Conservation (phyloP, 1,284 basidiomycete genomes). For the Chalciporus sp. region DNA sequence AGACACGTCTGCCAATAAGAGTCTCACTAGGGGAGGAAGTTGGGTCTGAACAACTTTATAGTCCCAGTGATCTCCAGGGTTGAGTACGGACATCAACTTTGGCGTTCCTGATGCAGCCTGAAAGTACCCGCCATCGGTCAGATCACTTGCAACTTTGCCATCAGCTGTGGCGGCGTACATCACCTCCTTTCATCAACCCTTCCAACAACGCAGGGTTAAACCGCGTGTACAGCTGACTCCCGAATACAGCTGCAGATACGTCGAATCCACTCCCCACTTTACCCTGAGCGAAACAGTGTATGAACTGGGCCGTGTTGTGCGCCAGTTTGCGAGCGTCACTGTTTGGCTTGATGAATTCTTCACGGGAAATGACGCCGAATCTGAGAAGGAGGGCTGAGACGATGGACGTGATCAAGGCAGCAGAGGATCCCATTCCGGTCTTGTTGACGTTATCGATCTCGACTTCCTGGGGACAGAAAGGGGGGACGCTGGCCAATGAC, state of each 20-base stretch:
- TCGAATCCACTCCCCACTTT: constrained; percentile 99
- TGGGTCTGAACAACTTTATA: constrained; percentile 68
- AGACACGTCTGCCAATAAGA: constrained; percentile 92
- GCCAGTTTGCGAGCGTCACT: constrained; percentile 61
- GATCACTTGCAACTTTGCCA: background rate
- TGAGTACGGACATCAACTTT: constrained; percentile 45
- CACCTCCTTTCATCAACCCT: constrained; percentile 64
- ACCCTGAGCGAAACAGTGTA: constrained; percentile 96
- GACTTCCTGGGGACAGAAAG: constrained; percentile 77
- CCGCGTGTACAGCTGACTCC: constrained; percentile 91
- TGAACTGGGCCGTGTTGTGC: constrained; percentile 94
- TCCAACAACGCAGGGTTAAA: constrained; percentile 79
- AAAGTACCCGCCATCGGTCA: background rate
- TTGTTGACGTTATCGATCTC: constrained; percentile 87
- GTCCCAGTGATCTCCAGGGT: constrained; percentile 62
- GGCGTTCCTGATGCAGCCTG: constrained; percentile 18
- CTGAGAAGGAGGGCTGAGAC: constrained; percentile 86
- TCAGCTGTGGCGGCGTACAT: constrained; percentile 37
- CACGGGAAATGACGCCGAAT: constrained; percentile 62
- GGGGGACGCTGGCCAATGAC: constrained; percentile 67
- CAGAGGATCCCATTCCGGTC: constrained; percentile 96
- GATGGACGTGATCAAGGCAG: constrained; percentile 95
- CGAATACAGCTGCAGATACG: constrained; percentile 92
- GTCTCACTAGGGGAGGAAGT: constrained; percentile 77
- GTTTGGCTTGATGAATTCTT: constrained; percentile 45